Evolutionary conservation across 345 rosid species (phyloP), one percentile per base, ranked within the genome.

Genomic region (Pelargonium nanum): DNA sequence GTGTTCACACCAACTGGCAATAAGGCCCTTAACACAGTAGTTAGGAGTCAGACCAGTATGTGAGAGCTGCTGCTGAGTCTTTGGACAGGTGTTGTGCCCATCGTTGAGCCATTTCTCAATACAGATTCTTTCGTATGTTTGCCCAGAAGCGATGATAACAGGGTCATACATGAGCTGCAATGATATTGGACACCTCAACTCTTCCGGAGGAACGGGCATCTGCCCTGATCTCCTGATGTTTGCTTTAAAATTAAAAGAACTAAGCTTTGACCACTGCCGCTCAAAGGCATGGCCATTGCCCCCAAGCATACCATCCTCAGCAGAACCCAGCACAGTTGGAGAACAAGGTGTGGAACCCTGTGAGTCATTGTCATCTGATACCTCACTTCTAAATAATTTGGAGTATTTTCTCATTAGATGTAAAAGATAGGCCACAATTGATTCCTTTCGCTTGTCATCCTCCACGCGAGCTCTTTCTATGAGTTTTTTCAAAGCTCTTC

Each of bases 81-180:
- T 94, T 9, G 97, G 99, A 45, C 99, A 94, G 53, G 96, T 81
- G 52, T 77, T 80, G 61, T 94, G 99, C 62, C 95, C 95, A 70
- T 90, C 97, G 71, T 71, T 68, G 59, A 94, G 85, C 99, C 99
- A 94, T 75, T 90, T 94, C 77, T 94, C 99, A 26, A 94, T 90
- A 69, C 97, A 94, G 61, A 88, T 73, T 57, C 89, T 85, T 76
- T 94, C 97, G 56, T 90, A 94, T 5, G 99, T 94, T 81, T 94
- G 97, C 40, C 99, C 99, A 61, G 99, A 94, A 60, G 96, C 84
- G 77, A 94, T 88, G 65, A 94, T 85, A 56, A 94, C 97, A 6
- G 99, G 99, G 75, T 94, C 99, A 58, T 78, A 76, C 97, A 94
- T 94, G 61, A 94, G 92, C 70, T 90, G 99, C 80, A 94, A 73